Evolutionary conservation across 192 early-diverging fungal species (phyloP), one percentile per base, ranked within the genome.

Genomic region (Umbelopsis sp.): DNA sequence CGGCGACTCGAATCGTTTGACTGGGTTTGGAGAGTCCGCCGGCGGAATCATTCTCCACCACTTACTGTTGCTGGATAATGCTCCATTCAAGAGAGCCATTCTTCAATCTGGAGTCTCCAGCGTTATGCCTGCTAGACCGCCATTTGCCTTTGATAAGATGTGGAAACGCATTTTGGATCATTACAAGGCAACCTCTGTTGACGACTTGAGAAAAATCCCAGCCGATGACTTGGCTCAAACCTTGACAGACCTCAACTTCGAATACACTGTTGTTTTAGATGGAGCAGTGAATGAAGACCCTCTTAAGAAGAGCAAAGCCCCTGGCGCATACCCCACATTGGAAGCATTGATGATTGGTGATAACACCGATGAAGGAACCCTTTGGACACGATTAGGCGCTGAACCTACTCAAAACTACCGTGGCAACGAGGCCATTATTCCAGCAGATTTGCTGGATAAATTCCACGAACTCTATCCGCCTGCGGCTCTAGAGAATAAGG

Each of bases 21-120:
- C 90, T 6, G 77, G 82, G n/a, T 78, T 87, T 68, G 90, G 90
- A 3, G 81, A 86, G 69, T 84, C 82, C 16, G 89, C 87, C 20
- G 89, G 89, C 6, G 65, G 54, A 1, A 68, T 74, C 6, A 66
- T 66, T 29, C 66, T 74, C 36, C 71, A 74, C 25, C 74, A 77
- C 47, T 70, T 72, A 21, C 51, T 70, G 41, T 20, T 80, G 62
- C 73, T 71, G 21, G 68, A 71, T 1, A 54, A 80, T 10, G 51
- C 67, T 26, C 69, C 47, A 10, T 80, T 77, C 47, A 53, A 65
- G 5, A 43, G 74, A 0, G 75, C 72, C 1, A 80, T 80, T 34
- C 62, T 80, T 36, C 72, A 74, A 6, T 80, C 79, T 14, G 79
- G 79, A 14, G 38, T 70, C 0, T 22, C 44, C 1, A 72, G 72